Evolutionary conservation across 1,284 basidiomycete species (phyloP).

Genomic region (Rhodotorula sp.): DNA sequence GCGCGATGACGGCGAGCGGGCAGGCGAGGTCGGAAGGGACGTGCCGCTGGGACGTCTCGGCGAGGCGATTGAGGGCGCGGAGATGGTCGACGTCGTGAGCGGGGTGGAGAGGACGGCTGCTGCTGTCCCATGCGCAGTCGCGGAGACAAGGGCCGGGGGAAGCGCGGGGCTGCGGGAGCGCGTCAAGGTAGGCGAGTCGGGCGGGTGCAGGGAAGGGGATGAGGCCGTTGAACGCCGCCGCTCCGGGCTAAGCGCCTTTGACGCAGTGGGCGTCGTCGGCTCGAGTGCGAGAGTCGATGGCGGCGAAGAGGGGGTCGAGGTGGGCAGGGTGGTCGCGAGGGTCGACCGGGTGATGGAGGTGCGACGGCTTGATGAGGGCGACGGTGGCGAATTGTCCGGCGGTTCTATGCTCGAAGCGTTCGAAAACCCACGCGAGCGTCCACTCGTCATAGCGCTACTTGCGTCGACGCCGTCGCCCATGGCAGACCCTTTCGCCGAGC

Average conservation of each 20-base stretch:
- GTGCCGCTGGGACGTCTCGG: neutral
- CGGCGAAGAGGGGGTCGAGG: neutral
- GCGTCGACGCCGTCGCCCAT: neutral
- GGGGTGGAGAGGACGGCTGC: constrained; percentile 2
- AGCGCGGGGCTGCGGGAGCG: constrained; percentile 15
- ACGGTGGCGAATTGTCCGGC: neutral
- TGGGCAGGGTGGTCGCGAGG: neutral
- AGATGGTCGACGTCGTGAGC: constrained; percentile 3
- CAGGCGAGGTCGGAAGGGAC: neutral
- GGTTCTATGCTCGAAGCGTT: neutral
- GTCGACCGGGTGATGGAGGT: constrained; percentile 10
- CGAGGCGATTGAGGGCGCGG: neutral
- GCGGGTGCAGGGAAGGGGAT: constrained; percentile 3
- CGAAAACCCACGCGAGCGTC: neutral
- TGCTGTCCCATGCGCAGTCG: neutral
- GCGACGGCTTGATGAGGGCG: constrained; percentile 7
- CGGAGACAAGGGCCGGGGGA: neutral
- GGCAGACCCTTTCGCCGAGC: neutral
- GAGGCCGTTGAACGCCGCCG: neutral
- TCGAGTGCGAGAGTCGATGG: neutral
- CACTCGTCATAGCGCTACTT: too few species aligned
- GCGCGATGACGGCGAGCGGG: neutral
- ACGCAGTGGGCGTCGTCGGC: neutral
- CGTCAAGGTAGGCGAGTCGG: constrained; percentile 14
- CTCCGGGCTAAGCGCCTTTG: neutral